phyloP scores from a whole-genome alignment of 2,329 filamentous ascomycete genomes.

The Fusarium longipes region DNA sequence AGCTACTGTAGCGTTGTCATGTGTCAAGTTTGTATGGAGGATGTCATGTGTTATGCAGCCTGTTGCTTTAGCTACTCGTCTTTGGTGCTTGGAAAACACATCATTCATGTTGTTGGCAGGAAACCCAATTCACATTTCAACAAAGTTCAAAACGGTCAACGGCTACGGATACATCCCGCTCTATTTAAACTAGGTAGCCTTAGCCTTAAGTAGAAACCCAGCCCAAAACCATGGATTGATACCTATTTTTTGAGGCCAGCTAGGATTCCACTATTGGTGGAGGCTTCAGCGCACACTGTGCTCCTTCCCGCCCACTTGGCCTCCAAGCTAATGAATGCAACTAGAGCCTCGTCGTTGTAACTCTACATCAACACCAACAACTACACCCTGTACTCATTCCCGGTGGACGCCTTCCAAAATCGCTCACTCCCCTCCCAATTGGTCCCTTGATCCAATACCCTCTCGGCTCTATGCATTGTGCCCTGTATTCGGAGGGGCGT shows the following conservation, averaged over 20 bases:
- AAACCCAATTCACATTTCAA: not conserved
- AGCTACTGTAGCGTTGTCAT: conserved; percentile 7
- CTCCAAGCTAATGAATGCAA: conserved; percentile 8
- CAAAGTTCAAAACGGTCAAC: conserved; percentile 7
- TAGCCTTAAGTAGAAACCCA: conserved; percentile 2
- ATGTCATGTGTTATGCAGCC: conserved; percentile 8
- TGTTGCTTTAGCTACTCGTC: not conserved
- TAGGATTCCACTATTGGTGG: conserved; percentile 21
- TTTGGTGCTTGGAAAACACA: no score
- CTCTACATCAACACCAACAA: conserved; percentile 38
- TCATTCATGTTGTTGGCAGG: not conserved
- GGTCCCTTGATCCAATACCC: conserved; percentile 25
- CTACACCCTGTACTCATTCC: conserved; percentile 35
- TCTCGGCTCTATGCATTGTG: conserved; percentile 26
- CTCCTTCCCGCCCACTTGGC: conserved; percentile 23
- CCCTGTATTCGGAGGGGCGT: conserved; percentile 35
- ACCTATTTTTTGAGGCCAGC: conserved; percentile 30
- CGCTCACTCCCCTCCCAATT: conserved; percentile 39
- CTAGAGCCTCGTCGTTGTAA: conserved; percentile 36
- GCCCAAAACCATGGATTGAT: not conserved
- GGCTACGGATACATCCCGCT: no score
- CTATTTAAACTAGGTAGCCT: not conserved
- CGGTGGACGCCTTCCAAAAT: conserved; percentile 37
- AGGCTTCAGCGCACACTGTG: conserved; percentile 24
- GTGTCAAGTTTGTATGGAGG: not conserved